Percentiles rank a stretch among this genome's conserved stretches.
Conservation (phyloP, 2,329 filamentous ascomycete species). For the Cercospora beticola region DNA sequence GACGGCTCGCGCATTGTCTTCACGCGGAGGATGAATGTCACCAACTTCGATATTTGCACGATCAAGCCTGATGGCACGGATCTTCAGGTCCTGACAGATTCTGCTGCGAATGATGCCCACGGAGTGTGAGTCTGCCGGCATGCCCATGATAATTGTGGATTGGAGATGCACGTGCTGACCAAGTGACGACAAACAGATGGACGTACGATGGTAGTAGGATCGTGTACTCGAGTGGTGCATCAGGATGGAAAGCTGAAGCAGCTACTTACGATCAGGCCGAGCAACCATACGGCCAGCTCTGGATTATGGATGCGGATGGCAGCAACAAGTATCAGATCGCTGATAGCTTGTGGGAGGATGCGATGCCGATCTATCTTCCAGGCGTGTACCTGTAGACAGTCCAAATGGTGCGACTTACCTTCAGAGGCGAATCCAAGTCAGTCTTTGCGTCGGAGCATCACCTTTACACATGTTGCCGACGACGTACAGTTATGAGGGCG, state of each 20-base stretch:
- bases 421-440: neutral
- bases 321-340: constrained; percentile 13
- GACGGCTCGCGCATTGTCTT: constrained; percentile 12
- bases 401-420: neutral
- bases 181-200: neutral
- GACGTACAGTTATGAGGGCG: neutral
- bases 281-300: constrained; percentile 15
- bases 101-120: constrained; percentile 6
- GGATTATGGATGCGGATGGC: constrained; percentile 18
- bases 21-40: constrained; percentile 4
- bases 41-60: constrained; percentile 13
- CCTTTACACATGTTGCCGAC: neutral
- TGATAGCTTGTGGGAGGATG: constrained; percentile 18
- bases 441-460: neutral
- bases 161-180: neutral
- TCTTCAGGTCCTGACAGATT: neutral
- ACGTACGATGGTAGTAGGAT: constrained; percentile 11
- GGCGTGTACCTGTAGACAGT: neutral
- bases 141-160: neutral
- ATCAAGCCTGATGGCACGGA: constrained; percentile 10
- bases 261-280: neutral
- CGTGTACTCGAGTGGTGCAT: neutral
- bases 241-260: constrained; percentile 9
- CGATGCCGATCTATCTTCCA: constrained; percentile 12
- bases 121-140: neutral